Base-by-base conservation (phyloP, 306 rosid species). In the cucumber (Cucumis sativus) region DNA sequence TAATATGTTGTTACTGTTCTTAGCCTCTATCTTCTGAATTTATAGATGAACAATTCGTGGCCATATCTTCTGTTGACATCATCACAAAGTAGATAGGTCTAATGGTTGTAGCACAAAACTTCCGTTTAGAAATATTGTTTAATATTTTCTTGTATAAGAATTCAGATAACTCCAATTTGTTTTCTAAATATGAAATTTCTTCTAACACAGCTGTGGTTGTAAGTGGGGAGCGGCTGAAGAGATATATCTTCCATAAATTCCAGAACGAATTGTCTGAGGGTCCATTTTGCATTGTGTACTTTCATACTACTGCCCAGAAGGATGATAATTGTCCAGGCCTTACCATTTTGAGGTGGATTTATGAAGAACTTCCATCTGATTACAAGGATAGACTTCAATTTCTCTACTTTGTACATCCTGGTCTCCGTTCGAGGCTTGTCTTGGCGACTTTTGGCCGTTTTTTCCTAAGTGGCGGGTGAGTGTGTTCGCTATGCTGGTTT, bases 321-420 rank as follows among this genome's bases (percentile, higher is more conserved):
- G 98, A 92, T 82, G 97, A 95, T 77, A 95, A 95, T 78, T 90
- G 91, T 80, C 98, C 98, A 17, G 98, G 98, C 70, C 52, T 95
- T 2, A 95, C 97, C 47, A 90, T 95, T 83, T 84, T 95, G 86
- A 89, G 97, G 90, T 95, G 97, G 97, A 92, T 95, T 79, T 95
- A 92, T 69, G 98, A 95, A 88, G 97, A 90, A 20, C 91, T 92
- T 78, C 89, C 98, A 10, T 56, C 82, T 66, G 88, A 86, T 41
- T 82, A 88, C 77, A 92, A 90, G 89, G 96, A 92, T 70, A 88
- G 93, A 83, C 97, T 95, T 85, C 89, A 90, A 82, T 80, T 85
- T 80, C 66, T 95, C 75, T 92, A 95, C 83, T 95, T 95, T 18
- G 17, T 95, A 74, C 98, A 95, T 78, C 98, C 97, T 23, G 97